Percentiles rank a stretch among this genome's conserved stretches.
Conservation (phyloP, 2,329 filamentous ascomycete genomes). For the Septoria petroselini region DNA sequence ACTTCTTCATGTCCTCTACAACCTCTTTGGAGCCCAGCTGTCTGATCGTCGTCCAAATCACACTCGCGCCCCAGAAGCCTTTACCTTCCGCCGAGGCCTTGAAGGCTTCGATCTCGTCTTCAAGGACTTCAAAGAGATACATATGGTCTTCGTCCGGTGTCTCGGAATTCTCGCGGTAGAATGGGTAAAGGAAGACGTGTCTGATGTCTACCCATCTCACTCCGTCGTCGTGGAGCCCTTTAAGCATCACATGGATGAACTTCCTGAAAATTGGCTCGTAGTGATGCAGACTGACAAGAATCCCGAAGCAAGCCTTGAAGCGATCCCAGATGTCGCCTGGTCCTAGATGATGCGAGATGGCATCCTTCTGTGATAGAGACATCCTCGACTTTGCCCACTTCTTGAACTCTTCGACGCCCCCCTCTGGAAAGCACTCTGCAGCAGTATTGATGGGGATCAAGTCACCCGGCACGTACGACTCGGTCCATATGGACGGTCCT, state of each 20-base stretch:
- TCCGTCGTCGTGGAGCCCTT: constrained; percentile 72
- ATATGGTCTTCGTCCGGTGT: constrained; percentile 64
- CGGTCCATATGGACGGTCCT: constrained; percentile 57
- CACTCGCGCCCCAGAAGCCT: constrained; percentile 76
- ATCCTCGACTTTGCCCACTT: constrained; percentile 72
- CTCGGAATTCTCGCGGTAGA: constrained; percentile 63
- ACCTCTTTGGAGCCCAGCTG: constrained; percentile 62
- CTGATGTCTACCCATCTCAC: constrained; percentile 82
- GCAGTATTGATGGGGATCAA: constrained; percentile 60
- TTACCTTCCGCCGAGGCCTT: constrained; percentile 66
- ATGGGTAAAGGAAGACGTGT: constrained; percentile 69
- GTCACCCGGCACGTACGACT: constrained; percentile 58
- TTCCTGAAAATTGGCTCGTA: constrained; percentile 86
- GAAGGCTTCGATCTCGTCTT: constrained; percentile 76
- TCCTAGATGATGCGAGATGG: constrained; percentile 75
- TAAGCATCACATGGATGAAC: constrained; percentile 70
- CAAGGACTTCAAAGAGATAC: constrained; percentile 68
- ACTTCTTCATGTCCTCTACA: constrained; percentile 76
- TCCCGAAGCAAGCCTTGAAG: constrained; percentile 72
- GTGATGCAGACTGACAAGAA: constrained; percentile 71
- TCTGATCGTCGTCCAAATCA: constrained; percentile 81
- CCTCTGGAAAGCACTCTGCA: constrained; percentile 71
- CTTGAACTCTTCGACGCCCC: constrained; percentile 68
- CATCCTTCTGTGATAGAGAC: constrained; percentile 68
- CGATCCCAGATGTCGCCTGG: constrained; percentile 81